Evolutionary conservation across 2,329 filamentous ascomycete species (phyloP).

Genomic region (Aspergillus udagawae): DNA sequence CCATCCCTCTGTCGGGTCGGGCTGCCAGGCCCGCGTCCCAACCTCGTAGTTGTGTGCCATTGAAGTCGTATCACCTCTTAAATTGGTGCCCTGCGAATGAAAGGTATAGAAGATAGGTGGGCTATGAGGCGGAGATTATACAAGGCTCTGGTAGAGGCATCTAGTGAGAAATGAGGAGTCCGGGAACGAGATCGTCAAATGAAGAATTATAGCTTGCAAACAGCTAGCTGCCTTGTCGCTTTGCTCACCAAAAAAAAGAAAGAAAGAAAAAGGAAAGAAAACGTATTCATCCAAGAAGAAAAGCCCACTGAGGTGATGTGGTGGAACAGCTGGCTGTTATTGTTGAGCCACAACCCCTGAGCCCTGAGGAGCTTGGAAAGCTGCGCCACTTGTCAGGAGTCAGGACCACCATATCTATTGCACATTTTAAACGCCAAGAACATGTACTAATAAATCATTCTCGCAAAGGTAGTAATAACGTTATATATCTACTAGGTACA

Average conservation of each 20-base stretch:
- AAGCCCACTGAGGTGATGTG: conserved; percentile 6
- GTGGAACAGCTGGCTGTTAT: conserved; percentile 28
- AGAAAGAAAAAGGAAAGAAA: conserved; percentile 11
- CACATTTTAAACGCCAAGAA: conserved; percentile 16
- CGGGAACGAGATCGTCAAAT: conserved; percentile 7
- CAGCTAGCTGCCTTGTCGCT: background rate
- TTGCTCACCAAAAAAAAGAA: conserved; percentile 3
- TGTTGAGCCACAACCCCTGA: conserved; percentile 28
- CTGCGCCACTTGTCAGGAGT: conserved; percentile 20
- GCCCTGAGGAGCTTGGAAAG: conserved; percentile 24
- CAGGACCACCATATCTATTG: background rate
- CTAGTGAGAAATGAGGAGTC: conserved; percentile 20
- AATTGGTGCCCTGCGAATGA: conserved; percentile 5
- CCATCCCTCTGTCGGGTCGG: conserved; percentile 93
- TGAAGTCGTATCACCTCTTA: conserved; percentile 5
- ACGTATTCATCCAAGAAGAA: conserved; percentile 6
- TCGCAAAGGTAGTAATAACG: too few species aligned
- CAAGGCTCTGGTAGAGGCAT: conserved; percentile 21
- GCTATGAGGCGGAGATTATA: conserved; percentile 13
- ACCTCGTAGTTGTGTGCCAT: conserved; percentile 94
- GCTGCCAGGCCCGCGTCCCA: conserved; percentile 97
- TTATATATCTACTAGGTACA: too few species aligned
- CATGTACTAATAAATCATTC: background rate
- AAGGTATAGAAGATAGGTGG: conserved; percentile 11
- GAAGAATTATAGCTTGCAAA: background rate